These are phyloP conservation scores for Plectosphaerella cucumerina DNA, from an alignment of 2,329 filamentous ascomycete genomes.

Conservation along the genomic window DNA sequence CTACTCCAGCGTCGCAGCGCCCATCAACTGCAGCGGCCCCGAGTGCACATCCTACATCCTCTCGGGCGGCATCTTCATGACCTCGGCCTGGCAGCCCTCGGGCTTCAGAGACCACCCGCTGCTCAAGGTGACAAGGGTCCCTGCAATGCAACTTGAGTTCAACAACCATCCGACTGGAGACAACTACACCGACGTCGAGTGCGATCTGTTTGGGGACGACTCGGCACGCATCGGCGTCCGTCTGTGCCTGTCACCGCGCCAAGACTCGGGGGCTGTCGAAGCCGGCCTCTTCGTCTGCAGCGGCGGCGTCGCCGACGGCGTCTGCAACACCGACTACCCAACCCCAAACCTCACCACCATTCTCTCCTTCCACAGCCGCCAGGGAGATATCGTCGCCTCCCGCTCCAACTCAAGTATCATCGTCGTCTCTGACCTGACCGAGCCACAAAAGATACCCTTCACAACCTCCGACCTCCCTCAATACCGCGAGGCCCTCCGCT, in stretches of 20 bases:
- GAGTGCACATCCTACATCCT: slow-evolving; percentile 11
- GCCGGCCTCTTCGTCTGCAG: slow-evolving; percentile 5
- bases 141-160: slow-evolving; percentile 9
- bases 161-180: background rate
- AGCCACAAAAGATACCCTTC: background rate
- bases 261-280: background rate
- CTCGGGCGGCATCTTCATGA: slow-evolving; percentile 8
- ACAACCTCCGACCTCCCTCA: background rate
- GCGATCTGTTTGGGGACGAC: slow-evolving; percentile 5
- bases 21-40: slow-evolving; percentile 1
- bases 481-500: slow-evolving; percentile 8
- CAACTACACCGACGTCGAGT: background rate
- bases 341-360: slow-evolving; percentile 10
- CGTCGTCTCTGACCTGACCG: slow-evolving; percentile 1
- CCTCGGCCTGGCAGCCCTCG: slow-evolving; percentile 10
- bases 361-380: slow-evolving; percentile 6
- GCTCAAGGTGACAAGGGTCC: slow-evolving; percentile 5
- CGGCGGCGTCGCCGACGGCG: background rate
- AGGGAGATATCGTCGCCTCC: slow-evolving; percentile 4
- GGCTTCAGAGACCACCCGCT: slow-evolving; percentile 4
- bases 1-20: slow-evolving; percentile 2
- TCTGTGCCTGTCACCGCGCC: background rate
- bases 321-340: background rate
- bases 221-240: background rate
- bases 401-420: slow-evolving; percentile 12